Conservation (phyloP, 164 flowering plant genomes). For the Pachysandra terminalis region DNA sequence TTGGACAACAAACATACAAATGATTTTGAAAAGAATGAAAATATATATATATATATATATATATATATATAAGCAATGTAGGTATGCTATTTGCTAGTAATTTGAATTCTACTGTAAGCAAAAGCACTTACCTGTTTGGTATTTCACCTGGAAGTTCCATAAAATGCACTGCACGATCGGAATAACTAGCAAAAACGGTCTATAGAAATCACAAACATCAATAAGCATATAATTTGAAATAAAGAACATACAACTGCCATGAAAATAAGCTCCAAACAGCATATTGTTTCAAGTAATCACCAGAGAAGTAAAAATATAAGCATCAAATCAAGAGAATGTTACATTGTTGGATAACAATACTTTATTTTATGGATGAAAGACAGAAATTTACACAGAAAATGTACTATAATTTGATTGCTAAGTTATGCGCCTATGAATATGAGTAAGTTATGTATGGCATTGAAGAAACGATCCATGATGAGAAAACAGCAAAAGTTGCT, state of each 20-base stretch:
- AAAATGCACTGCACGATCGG: slow-evolving; percentile 87
- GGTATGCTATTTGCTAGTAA: not conserved
- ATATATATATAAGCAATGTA: not conserved
- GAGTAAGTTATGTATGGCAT: too few relatives aligned
- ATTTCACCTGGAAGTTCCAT: slow-evolving; percentile 99
- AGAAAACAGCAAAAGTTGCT: too few relatives aligned
- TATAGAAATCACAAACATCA: slow-evolving; percentile 21
- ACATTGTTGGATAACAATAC: not conserved
- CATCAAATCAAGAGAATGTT: not conserved
- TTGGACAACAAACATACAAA: too few relatives aligned
- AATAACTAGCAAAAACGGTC: slow-evolving; percentile 82
- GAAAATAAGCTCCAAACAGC: not conserved
- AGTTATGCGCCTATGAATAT: too few relatives aligned
- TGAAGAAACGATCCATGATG: too few relatives aligned
- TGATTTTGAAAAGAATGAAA: too few relatives aligned
- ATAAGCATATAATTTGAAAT: not conserved
- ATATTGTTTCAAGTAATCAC: not conserved
- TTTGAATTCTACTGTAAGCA: not conserved
- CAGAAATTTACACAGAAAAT: not conserved
- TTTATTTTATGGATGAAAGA: not conserved
- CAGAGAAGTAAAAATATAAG: not conserved
- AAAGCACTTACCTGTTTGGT: slow-evolving; percentile 73
- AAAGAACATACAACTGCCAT: too few relatives aligned
- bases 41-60: too few relatives aligned
- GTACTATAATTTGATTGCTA: too few relatives aligned